Evolutionary conservation across 345 rosid genomes (phyloP), one percentile per base, ranked within the genome.

Genomic region (Eucalyptus marginata): DNA sequence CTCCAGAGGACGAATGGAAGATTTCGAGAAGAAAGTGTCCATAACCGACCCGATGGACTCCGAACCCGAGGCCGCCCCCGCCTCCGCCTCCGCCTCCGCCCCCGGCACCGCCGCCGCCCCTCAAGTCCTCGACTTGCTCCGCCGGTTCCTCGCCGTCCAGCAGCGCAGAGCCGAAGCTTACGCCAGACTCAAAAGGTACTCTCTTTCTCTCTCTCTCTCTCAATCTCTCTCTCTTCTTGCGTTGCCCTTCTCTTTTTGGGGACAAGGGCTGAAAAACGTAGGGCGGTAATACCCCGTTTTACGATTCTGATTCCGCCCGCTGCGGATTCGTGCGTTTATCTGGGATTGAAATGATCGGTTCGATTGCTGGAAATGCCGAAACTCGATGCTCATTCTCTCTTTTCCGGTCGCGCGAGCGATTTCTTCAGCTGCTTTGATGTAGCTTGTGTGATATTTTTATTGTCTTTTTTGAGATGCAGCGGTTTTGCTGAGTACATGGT

Each of bases 131-230:
- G 85, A 56, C 81, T 89, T 94, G 90, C 99, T 96, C 76, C 96
- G 96, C 88, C 88, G 91, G 71, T 90, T 97, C 91, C 95, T 96
- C 40, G 92, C 90, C 40, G 90, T 96, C 88, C 99, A 97, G 94
- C 94, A 94, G 92, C 96, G 99, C 49, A 93, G 99, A 91, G 99
- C 99, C 66, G 95, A 90, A 90, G 98, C 99, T 88, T 97, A 97
- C 90, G 93, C 96, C 88, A 94, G 89, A 80, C 98, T 96, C 91
- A 97, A 94, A 92, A 90, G 93, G 98, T 96, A 90, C 33, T 18
- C 49, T 46, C 79, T 49, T 62, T 36, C 43, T 87, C 88, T n/a
- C 24, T 87, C 88, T n/a, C 24, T 29, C 25, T 49, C 79, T 80
- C 11, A 18, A 18, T 76, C 24, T 85, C 29, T 59, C 29, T 59